These are phyloP conservation scores for Trichoderma parareesei DNA, from an alignment of 495 filamentous ascomycete species.

Conservation along the genomic window DNA sequence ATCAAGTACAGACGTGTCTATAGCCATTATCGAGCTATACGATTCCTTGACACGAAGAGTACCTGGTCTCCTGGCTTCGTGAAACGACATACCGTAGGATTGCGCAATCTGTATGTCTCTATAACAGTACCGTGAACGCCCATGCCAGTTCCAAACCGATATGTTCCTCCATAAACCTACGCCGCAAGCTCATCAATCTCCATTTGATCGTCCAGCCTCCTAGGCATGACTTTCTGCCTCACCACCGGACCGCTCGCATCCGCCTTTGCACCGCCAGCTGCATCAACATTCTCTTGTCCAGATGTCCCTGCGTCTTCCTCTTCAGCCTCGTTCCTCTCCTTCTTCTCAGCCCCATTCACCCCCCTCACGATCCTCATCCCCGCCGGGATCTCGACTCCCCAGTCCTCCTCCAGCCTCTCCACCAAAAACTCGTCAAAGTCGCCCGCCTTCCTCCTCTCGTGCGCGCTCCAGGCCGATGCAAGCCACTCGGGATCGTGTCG, in stretches of 20 bases:
- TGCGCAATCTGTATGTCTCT: too few relatives aligned
- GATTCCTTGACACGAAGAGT: too few relatives aligned
- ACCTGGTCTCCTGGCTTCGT: too few relatives aligned
- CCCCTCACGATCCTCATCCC: constrained; percentile 12
- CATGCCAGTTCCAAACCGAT: neutral
- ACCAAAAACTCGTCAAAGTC: constrained; percentile 63
- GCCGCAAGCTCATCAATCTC: constrained; percentile 5
- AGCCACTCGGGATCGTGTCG: constrained; percentile 61
- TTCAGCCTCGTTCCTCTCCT: neutral
- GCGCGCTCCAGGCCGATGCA: constrained; percentile 52
- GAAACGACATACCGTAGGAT: too few relatives aligned
- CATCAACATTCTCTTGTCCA: neutral
- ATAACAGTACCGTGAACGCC: too few relatives aligned
- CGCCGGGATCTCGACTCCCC: constrained; percentile 52
- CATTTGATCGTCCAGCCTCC: neutral
- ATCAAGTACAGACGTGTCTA: neutral
- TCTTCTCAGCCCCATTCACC: neutral
- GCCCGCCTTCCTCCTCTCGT: constrained; percentile 54
- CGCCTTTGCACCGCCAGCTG: too few relatives aligned
- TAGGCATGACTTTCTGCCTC: neutral
- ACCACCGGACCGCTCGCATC: too few relatives aligned
- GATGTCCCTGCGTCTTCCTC: neutral
- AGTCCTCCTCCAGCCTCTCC: constrained; percentile 57
- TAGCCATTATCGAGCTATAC: neutral
- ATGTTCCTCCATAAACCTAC: neutral